Conservation (phyloP, 179 eudicot species). For the Amaranthus tricolor region DNA sequence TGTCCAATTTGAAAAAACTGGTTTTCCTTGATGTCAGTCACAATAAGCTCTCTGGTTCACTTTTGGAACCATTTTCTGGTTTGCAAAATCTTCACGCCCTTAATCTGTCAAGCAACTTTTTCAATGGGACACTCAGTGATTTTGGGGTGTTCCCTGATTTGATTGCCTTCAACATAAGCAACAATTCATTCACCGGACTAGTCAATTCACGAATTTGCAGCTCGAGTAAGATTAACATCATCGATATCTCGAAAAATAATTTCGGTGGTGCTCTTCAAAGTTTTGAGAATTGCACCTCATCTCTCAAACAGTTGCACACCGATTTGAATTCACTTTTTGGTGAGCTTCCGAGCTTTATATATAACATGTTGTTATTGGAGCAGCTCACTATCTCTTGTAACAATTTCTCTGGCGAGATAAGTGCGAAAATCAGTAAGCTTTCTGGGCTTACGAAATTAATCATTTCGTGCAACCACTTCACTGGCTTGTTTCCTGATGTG, state of each 20-base stretch:
- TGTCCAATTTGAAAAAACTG: conserved; percentile 56
- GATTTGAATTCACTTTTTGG: conserved; percentile 68
- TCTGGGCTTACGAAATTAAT: conserved; percentile 49
- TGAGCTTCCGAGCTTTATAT: conserved; percentile 53
- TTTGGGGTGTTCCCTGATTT: conserved; percentile 52
- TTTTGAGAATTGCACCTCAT: conserved; percentile 50
- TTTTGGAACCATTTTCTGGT: conserved; percentile 37
- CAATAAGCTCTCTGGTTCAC: conserved; percentile 51
- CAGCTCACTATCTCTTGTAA: conserved; percentile 61
- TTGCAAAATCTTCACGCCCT: conserved; percentile 40
- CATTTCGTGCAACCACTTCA: conserved; percentile 49
- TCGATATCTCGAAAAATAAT: conserved; percentile 69
- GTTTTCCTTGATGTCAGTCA: conserved; percentile 67
- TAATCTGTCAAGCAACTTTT: conserved; percentile 64
- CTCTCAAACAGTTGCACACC: conserved; percentile 51
- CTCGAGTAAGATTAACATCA: conserved; percentile 44
- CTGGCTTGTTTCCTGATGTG: conserved; percentile 70
- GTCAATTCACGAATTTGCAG: conserved; percentile 49
- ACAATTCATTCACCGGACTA: conserved; percentile 62
- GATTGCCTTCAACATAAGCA: conserved; percentile 63
- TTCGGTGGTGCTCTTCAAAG: conserved; percentile 60
- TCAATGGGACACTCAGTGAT: conserved; percentile 51
- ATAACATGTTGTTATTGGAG: conserved; percentile 56
- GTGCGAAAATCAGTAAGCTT: conserved; percentile 69
- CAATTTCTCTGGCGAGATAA: conserved; percentile 61